Conservation (phyloP, 352 stramenopile genomes). For the Paralagenidium karlingii region DNA sequence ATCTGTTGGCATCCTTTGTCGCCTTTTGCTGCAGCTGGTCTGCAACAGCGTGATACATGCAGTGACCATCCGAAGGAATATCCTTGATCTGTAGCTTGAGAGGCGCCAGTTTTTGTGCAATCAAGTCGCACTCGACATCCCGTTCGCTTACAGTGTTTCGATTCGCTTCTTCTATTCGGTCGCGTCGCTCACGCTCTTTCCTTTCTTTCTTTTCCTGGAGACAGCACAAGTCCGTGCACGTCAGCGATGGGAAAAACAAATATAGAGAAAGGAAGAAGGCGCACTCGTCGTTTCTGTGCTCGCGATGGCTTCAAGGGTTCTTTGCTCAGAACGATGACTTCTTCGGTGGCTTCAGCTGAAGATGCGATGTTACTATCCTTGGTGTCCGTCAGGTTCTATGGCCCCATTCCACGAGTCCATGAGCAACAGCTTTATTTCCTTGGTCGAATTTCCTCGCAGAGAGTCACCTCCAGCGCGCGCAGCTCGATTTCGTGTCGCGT, state of each 20-base stretch:
- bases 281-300: conserved; percentile 50
- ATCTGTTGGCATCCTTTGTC: not conserved
- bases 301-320: too few relatives aligned
- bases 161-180: conserved; percentile 68
- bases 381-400: too few relatives aligned
- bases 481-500: conserved; percentile 43
- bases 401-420: not conserved
- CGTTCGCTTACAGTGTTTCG: conserved; percentile 68
- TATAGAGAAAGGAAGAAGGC: not conserved
- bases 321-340: too few relatives aligned
- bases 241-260: too few relatives aligned
- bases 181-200: conserved; percentile 52
- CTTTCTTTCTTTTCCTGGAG: conserved; percentile 54
- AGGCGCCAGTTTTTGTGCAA: conserved; percentile 37
- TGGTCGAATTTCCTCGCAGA: too few relatives aligned
- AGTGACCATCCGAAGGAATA: conserved; percentile 94
- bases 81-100: conserved; percentile 78
- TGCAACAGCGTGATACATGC: conserved; percentile 94
- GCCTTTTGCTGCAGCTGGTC: conserved; percentile 75
- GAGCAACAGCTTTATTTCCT: conserved; percentile 1
- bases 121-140: conserved; percentile 70
- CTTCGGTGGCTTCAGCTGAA: too few relatives aligned
- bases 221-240: not conserved
- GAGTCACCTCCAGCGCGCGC: conserved; percentile 13
- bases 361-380: too few relatives aligned